Evolutionary conservation across 1,284 basidiomycete genomes (phyloP).

Genomic region (Ceratobasidium sp.): DNA sequence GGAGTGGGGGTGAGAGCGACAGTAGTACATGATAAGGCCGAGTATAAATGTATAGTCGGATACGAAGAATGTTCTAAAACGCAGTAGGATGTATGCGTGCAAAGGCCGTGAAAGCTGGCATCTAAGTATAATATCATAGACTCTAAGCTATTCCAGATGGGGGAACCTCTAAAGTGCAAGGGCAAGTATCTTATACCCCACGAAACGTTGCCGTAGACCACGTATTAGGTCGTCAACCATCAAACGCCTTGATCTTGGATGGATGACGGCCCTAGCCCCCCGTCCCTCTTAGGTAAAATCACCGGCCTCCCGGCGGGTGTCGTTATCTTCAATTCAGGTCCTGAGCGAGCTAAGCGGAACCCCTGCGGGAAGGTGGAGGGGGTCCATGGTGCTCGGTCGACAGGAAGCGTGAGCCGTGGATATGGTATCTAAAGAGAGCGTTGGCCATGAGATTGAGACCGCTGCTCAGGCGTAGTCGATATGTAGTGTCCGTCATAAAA

Average conservation of each 20-base stretch:
- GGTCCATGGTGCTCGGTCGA: not conserved
- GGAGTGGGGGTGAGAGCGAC: too few species aligned
- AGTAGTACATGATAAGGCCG: too few species aligned
- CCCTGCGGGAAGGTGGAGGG: constrained; percentile 8
- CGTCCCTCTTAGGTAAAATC: not conserved
- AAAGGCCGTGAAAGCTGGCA: too few species aligned
- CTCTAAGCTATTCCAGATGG: too few species aligned
- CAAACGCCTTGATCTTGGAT: not conserved
- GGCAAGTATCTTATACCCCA: too few species aligned
- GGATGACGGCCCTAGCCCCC: not conserved
- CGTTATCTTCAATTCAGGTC: constrained; percentile 19
- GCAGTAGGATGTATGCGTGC: too few species aligned
- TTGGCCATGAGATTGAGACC: not conserved
- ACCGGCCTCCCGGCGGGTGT: constrained; percentile 20
- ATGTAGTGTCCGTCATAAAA: not conserved
- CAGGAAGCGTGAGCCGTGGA: not conserved
- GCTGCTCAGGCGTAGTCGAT: not conserved
- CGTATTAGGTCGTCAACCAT: too few species aligned
- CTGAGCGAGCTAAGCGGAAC: not conserved
- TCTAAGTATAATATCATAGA: too few species aligned
- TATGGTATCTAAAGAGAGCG: not conserved
- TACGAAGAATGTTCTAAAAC: too few species aligned
- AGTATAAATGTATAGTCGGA: too few species aligned
- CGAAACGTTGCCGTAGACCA: too few species aligned
- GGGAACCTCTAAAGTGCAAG: too few species aligned